Base-by-base conservation (phyloP, 208 protist genomes). In the Trypanosoma mega region DNA sequence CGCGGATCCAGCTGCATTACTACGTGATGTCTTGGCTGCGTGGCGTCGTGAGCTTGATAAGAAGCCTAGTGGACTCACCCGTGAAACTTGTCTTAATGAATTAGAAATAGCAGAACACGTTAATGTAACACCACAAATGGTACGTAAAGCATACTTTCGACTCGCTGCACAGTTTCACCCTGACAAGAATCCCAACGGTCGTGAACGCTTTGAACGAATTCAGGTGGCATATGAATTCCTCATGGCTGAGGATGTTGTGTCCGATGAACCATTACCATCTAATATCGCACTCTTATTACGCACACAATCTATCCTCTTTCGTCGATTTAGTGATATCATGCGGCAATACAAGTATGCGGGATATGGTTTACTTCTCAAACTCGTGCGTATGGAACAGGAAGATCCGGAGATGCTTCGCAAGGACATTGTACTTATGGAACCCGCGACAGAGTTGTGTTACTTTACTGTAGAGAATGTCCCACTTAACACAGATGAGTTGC, bases 131-230 rank as follows among this genome's bases (percentile, higher is more conserved):
- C 64, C 67, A 53, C 58, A 82, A 50, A 54, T 80, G 20, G 76
- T 98, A 18, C 88, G 96, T 31, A 97, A 94, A 46, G 95, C 95
- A 0, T 99, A 98, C 77, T 97, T 96, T 57, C 79, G 76, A 33
- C 65, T 98, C 11, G 93, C 96, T 0, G 82, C 86, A 3, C 82
- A 94, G 64, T 98, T 92, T 68, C 96, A 99, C 78, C 97, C 97
- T 18, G 97, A 99, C 75, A 98, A 98, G 76, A 98, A 98, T 52
- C 94, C 96, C 2, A 87, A 98, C 24, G 91, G 94, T 6, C 61
- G 92, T 18, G 94, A 98, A 14, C 80, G 72, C 51, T 98, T 99
- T 72, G 92, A 98, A 62, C 59, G 78, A 34, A 92, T 98, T 34
- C 90, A 97, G 58, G 52, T 68, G 11, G 91, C 91, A 6, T 97